phyloP scores from a whole-genome alignment of 2,329 filamentous ascomycete species.

The Exophiala sp. region DNA sequence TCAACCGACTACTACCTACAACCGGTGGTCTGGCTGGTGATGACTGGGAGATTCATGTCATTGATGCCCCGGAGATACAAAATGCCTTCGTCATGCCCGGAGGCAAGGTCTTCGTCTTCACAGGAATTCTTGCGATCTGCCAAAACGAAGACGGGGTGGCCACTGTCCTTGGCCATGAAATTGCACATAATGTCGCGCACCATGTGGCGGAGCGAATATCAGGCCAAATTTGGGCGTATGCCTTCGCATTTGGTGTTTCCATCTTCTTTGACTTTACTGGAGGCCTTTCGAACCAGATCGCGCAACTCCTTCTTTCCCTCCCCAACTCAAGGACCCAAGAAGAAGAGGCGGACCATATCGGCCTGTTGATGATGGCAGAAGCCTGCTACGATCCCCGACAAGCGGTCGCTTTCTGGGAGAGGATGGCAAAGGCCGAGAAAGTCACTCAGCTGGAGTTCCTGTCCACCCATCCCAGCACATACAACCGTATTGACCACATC shows the following conservation, averaged over 20 bases:
- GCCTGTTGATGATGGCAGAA: slow-evolving; percentile 60
- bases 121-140: slow-evolving; percentile 58
- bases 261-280: slow-evolving; percentile 41
- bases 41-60: slow-evolving; percentile 59
- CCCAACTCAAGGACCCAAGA: slow-evolving; percentile 59
- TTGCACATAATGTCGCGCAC: slow-evolving; percentile 60
- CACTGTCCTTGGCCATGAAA: slow-evolving; percentile 61
- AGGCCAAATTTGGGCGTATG: slow-evolving; percentile 14
- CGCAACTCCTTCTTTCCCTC: slow-evolving; percentile 50
- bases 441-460: slow-evolving; percentile 53
- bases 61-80: slow-evolving; percentile 46
- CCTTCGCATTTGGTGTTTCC: slow-evolving; percentile 11
- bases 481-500: slow-evolving; percentile 56
- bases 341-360: slow-evolving; percentile 61
- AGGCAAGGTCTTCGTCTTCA: slow-evolving; percentile 63
- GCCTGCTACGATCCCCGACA: slow-evolving; percentile 58
- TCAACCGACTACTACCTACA: slow-evolving; percentile 53
- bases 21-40: slow-evolving; percentile 41
- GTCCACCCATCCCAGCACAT: slow-evolving; percentile 56
- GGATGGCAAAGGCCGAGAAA: slow-evolving; percentile 48
- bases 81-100: slow-evolving; percentile 64
- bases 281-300: slow-evolving; percentile 37
- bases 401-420: slow-evolving; percentile 52
- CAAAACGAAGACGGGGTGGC: slow-evolving; percentile 57
- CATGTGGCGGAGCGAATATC: slow-evolving; percentile 56